Conservation (phyloP, 495 filamentous ascomycete genomes). For the Aspergillus steynii region DNA sequence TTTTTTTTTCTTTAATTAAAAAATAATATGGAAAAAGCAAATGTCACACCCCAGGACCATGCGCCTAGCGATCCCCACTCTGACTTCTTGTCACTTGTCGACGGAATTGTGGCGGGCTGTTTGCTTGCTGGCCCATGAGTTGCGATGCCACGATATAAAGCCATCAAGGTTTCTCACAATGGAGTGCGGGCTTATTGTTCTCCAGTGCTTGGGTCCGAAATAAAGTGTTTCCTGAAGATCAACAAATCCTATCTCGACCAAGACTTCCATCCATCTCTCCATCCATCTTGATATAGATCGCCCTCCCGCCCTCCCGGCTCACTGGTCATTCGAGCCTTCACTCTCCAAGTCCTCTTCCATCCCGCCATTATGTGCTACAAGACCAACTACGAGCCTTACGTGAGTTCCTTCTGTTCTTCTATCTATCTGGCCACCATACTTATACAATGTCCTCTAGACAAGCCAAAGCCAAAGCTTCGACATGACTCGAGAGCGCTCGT, state of each 20-base stretch:
- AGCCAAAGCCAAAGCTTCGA: conserved; percentile 24
- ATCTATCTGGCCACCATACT: not conserved
- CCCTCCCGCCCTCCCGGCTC: conserved; percentile 1
- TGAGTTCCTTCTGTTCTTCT: conserved; percentile 20
- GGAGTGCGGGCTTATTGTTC: conserved; percentile 5
- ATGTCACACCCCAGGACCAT: conserved; percentile 17
- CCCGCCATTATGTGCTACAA: conserved; percentile 41
- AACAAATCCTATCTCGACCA: not conserved
- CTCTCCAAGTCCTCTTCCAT: conserved; percentile 5
- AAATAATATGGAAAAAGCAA: conserved; percentile 15
- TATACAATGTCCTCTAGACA: conserved; percentile 11
- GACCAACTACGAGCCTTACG: conserved; percentile 47
- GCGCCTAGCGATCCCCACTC: conserved; percentile 8
- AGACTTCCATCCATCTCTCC: not conserved
- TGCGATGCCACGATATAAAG: conserved; percentile 19
- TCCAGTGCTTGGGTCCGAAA: not conserved
- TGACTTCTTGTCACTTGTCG: conserved; percentile 11
- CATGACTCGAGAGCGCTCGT: conserved; percentile 29
- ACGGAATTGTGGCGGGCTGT: conserved; percentile 3
- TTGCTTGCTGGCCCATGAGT: conserved; percentile 6
- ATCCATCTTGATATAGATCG: conserved; percentile 6
- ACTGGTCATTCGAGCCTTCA: not conserved
- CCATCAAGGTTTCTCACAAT: conserved; percentile 19
- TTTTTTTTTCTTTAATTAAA: not conserved
- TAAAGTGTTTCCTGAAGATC: conserved; percentile 1